Evolutionary conservation across 768 basidiomycete species (phyloP).

Genomic region (Candolleomyces efflorescens): DNA sequence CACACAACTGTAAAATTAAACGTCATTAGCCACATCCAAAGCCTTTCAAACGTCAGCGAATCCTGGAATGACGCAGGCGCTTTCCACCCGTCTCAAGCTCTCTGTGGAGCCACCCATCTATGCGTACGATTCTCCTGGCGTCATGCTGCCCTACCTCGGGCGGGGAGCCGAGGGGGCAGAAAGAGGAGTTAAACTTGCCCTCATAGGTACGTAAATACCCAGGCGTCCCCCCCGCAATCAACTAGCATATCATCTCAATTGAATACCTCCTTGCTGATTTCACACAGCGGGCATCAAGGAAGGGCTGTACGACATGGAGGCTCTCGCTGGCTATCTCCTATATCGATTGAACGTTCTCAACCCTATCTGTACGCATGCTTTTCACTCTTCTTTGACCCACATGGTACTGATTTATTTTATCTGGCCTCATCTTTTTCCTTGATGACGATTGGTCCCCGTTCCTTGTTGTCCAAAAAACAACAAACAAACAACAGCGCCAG

Average conservation of each 20-base stretch:
- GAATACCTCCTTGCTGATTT: conserved; percentile 5
- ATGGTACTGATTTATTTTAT: conserved; percentile 2
- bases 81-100: conserved; percentile 88
- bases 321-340: conserved; percentile 81
- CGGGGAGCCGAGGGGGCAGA: conserved; percentile 83
- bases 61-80: conserved; percentile 84
- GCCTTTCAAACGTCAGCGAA: conserved; percentile 85
- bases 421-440: conserved; percentile 3
- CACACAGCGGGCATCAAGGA: conserved; percentile 88
- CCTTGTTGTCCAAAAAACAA: conserved; percentile 14
- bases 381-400: conserved; percentile 8
- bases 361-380: conserved; percentile 53
- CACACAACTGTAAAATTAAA: conserved; percentile 5
- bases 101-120: conserved; percentile 80
- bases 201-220: conserved; percentile 70
- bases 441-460: not conserved
- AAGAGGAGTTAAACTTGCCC: conserved; percentile 85
- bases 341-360: conserved; percentile 80
- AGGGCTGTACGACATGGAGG: conserved; percentile 81
- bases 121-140: conserved; percentile 93
- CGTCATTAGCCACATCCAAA: conserved; percentile 66
- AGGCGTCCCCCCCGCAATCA: not conserved
- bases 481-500: conserved; percentile 69
- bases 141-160: conserved; percentile 95
- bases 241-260: not conserved